Base-by-base conservation (phyloP, 2,329 filamentous ascomycete genomes). In the Aspergillus fischeri region DNA sequence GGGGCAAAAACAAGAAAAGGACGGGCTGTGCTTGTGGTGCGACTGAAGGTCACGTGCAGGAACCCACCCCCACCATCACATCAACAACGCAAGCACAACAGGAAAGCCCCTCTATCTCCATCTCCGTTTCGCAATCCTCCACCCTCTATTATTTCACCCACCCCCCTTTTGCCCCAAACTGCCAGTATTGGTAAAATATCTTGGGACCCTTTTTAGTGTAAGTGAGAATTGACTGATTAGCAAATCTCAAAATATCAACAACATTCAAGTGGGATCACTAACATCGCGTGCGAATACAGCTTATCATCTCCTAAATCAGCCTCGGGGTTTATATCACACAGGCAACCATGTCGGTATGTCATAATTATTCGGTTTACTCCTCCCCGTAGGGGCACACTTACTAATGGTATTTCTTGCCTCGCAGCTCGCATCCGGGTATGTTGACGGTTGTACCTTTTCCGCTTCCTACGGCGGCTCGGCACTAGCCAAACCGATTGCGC, bases 391-490 rank as follows among this genome's bases (percentile, higher is more conserved):
- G 9, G 17, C 45, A 47, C 10, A 29, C 29, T 44, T 47, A 7
- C 21, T 48, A 49, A 41, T 57, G 45, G 56, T 65, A 50, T 62
- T 35, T 10, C 51, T 35, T 52, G 49, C 27, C 52, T 55, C 55
- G 52, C 58, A 73, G 71, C 69, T 73, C 62, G 70, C 70, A 67
- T 73, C 71, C 60, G 71, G 71, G 71, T 73, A 72, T 60, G 65
- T 67, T 57, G 25, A 52, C n/a, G 25, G 21, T 42, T 25, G 14
- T 14, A 48, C 27, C 29, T 42, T 53, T 49, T 55, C 51, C 44
- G 10, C 32, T 49, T 45, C 54, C 29, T 49, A 27, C 45, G 44
- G 5, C 29, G 53, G 25, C 48, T 51, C 41, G 27, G 24, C 45
- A 28, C 28, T 14, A 35, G 20, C 25, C 41, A 48, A 47, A 32